Base-by-base conservation (phyloP, 495 filamentous ascomycete species). In the Xylaria palmicola region DNA sequence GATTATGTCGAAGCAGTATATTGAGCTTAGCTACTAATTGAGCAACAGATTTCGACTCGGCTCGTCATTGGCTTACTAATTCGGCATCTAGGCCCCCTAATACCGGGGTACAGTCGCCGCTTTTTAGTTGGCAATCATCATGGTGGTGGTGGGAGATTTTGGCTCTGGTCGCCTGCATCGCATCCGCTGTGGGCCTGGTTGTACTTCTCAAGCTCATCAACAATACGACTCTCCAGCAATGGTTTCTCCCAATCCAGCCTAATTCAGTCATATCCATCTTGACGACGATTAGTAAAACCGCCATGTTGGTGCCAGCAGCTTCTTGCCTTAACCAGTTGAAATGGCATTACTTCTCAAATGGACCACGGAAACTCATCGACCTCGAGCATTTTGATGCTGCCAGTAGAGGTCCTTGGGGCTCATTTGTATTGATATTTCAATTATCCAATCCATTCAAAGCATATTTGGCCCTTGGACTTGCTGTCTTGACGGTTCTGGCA, bases 371-470 rank as follows among this genome's bases (percentile, higher is more conserved):
- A 26, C 50, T 82, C 17, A 65, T 62, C 19, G 74, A 80, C 54
- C 65, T 81, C 39, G 65, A 74, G n/a, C 44, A 70, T 19, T 68
- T 75, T 19, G 79, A 81, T 57, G 74, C 72, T 20, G 77, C 78
- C 9, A 59, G 61, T 34, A 56, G 65, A 0, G 65, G 65, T 9
- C 62, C 61, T 2, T 53, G 59, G 17, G 65, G 65, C 13, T 67
- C 65, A 12, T 44, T 62, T n/a, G n/a, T n/a, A n/a, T n/a, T n/a
- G n/a, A n/a, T n/a, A n/a, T n/a, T n/a, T n/a, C n/a, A n/a, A n/a
- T n/a, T n/a, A n/a, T n/a, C n/a, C n/a, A n/a, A n/a, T n/a, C n/a
- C n/a, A n/a, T n/a, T n/a, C n/a, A n/a, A n/a, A n/a, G n/a, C n/a
- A n/a, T n/a, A n/a, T n/a, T n/a, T n/a, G n/a, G n/a, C n/a, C n/a